Evolutionary conservation across 2,329 filamentous ascomycete genomes (phyloP).

Genomic region (Sphaceloma murrayae): DNA sequence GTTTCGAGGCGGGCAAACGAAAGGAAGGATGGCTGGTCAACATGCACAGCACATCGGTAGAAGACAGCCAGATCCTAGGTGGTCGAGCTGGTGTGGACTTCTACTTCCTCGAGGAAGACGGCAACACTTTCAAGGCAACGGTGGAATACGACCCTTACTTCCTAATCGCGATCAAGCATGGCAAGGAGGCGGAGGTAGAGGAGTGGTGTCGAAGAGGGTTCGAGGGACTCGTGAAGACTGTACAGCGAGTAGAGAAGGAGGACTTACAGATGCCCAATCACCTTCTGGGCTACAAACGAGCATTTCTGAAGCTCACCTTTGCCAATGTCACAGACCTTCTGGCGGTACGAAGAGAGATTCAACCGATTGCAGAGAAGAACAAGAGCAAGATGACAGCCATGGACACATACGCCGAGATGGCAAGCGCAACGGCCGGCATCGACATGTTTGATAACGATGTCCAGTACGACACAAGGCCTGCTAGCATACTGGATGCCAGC

Average conservation of each 20-base stretch:
- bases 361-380: conserved; percentile 91
- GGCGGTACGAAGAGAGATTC: conserved; percentile 70
- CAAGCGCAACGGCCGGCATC: conserved; percentile 72
- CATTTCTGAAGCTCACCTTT: conserved; percentile 79
- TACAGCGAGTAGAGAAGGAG: conserved; percentile 77
- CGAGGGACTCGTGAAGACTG: conserved; percentile 71
- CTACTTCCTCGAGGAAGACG: conserved; percentile 89
- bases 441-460: conserved; percentile 85
- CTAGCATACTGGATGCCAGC: conserved; percentile 70
- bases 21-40: conserved; percentile 91
- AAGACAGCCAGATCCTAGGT: conserved; percentile 74
- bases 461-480: conserved; percentile 66
- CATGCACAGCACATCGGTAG: conserved; percentile 76
- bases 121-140: conserved; percentile 88
- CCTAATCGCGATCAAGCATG: conserved; percentile 77
- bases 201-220: conserved; percentile 78
- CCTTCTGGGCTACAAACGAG: conserved; percentile 78
- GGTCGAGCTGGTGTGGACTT: conserved; percentile 88
- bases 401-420: conserved; percentile 97
- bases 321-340: conserved; percentile 79
- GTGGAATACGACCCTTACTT: conserved; percentile 97
- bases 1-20: conserved; percentile 80
- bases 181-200: conserved; percentile 84
- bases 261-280: conserved; percentile 79
- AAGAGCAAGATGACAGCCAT: conserved; percentile 93